Base-by-base conservation (phyloP, 2,329 filamentous ascomycete genomes). In the Ilyonectria mors-panacis region DNA sequence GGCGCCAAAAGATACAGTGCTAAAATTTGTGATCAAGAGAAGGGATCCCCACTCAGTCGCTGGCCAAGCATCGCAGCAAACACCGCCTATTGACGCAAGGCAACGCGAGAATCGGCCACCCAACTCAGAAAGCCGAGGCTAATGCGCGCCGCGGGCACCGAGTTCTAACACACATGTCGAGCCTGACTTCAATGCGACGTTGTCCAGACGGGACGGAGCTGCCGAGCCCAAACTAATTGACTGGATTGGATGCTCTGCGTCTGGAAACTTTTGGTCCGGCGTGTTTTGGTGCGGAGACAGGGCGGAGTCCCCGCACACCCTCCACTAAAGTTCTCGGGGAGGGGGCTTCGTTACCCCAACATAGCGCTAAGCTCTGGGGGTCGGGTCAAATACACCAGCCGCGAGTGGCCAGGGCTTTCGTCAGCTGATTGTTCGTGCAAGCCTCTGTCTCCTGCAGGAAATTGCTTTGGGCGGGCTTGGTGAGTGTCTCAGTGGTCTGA, bases 291-390 rank as follows among this genome's bases (percentile, higher is more conserved):
- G 59, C 59, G 53, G 60, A 58, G 60, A 58, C 35, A 21, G 35
- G 10, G 62, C 58, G 47, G 62, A 55, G 62, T 59, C 53, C 53
- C 47, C 54, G 47, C 55, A 64, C 26, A 39, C 6, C 37, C 28
- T 15, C 30, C 6, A 44, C 15, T 45, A 39, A 50, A 35, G 42
- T 48, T 30, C 23, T 44, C 13, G 45, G 45, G 48, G 55, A 33
- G 37, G 45, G 42, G 35, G 39, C 13, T 26, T 26, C 26, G 4
- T 26, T 26, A 26, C 26, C 26, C 26, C 26, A 26, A 15, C 35
- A 37, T 13, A 37, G 35, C 7, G 35, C 9, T 10, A 15, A 37
- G 26, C 26, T 26, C 8, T 33, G 30, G 30, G 30, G 30, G 15
- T 13, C 37, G 13, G 6, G 17, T 4, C 13, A n/a, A 6, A n/a